These are phyloP conservation scores for Metarhizium sp. DNA, from an alignment of 2,329 filamentous ascomycete species.

Conservation along the genomic window DNA sequence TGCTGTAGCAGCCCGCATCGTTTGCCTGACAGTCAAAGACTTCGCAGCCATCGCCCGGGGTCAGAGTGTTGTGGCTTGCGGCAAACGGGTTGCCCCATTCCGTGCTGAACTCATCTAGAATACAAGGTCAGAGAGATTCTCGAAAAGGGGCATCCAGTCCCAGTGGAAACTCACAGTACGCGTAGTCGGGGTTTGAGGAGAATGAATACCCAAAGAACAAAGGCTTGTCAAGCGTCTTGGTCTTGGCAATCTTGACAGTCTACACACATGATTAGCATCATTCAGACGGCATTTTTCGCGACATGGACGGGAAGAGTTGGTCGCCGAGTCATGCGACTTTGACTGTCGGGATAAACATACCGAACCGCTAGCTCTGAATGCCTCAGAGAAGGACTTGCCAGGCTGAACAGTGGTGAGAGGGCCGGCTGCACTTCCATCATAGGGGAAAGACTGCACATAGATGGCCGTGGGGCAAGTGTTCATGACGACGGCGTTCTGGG, in stretches of 20 bases:
- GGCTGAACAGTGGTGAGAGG: conserved; percentile 21
- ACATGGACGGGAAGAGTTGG: background rate
- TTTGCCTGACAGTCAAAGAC: conserved; percentile 27
- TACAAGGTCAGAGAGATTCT: background rate
- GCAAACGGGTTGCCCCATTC: conserved; percentile 32
- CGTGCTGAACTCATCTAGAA: conserved; percentile 28
- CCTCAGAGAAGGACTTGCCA: conserved; percentile 25
- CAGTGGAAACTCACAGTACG: conserved; percentile 25
- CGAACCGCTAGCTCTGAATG: conserved; percentile 24
- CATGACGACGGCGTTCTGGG: conserved; percentile 25
- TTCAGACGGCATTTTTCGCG: too few relatives aligned
- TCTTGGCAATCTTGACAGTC: conserved; percentile 32
- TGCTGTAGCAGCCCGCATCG: conserved; percentile 30
- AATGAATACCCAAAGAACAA: conserved; percentile 35
- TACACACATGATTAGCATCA: conserved; percentile 5
- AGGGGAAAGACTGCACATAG: conserved; percentile 29
- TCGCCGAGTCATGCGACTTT: too few relatives aligned
- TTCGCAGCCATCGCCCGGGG: conserved; percentile 26
- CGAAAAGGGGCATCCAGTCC: background rate
- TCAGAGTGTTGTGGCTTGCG: conserved; percentile 24
- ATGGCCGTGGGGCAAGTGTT: conserved; percentile 24
- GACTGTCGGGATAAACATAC: conserved; percentile 14
- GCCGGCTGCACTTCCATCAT: conserved; percentile 20
- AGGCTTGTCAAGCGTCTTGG: conserved; percentile 24
- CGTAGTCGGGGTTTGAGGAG: conserved; percentile 22